These are phyloP conservation scores for Zalaria sp. DNA, from an alignment of 2,329 filamentous ascomycete species.

Conservation along the genomic window DNA sequence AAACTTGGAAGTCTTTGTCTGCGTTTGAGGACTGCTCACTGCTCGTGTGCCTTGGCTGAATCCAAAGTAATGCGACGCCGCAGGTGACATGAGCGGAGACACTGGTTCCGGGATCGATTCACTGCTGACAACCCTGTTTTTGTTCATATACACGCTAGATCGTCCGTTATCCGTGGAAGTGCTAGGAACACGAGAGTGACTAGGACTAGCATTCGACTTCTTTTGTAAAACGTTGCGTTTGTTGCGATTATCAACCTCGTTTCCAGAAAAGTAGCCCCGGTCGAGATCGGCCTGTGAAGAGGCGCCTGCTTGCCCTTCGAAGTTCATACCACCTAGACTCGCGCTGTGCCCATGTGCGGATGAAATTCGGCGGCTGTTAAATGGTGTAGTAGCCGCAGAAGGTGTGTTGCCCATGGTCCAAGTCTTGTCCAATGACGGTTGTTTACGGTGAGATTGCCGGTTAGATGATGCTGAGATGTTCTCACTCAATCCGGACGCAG, in stretches of 20 bases:
- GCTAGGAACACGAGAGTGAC: conserved; percentile 58
- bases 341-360: conserved; percentile 15
- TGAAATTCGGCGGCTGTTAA: conserved; percentile 29
- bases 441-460: conserved; percentile 35
- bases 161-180: conserved; percentile 37
- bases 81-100: conserved; percentile 33
- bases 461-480: conserved; percentile 7
- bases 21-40: conserved; percentile 36
- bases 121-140: conserved; percentile 66
- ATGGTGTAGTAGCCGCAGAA: conserved; percentile 18
- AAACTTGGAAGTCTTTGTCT: conserved; percentile 21
- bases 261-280: conserved; percentile 85
- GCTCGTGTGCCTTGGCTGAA: conserved; percentile 25
- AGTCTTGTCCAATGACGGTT: conserved; percentile 42
- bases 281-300: conserved; percentile 50
- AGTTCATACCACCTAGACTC: background rate
- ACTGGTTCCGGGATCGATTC: conserved; percentile 54
- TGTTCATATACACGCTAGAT: conserved; percentile 52
- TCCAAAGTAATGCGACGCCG: conserved; percentile 51
- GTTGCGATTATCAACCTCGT: conserved; percentile 62
- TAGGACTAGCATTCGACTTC: conserved; percentile 36
- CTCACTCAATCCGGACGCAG: conserved; percentile 18
- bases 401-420: conserved; percentile 18
- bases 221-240: conserved; percentile 56
- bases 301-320: conserved; percentile 2